Base-by-base conservation (phyloP, 768 basidiomycete species). In the Rhizopogon rudus region DNA sequence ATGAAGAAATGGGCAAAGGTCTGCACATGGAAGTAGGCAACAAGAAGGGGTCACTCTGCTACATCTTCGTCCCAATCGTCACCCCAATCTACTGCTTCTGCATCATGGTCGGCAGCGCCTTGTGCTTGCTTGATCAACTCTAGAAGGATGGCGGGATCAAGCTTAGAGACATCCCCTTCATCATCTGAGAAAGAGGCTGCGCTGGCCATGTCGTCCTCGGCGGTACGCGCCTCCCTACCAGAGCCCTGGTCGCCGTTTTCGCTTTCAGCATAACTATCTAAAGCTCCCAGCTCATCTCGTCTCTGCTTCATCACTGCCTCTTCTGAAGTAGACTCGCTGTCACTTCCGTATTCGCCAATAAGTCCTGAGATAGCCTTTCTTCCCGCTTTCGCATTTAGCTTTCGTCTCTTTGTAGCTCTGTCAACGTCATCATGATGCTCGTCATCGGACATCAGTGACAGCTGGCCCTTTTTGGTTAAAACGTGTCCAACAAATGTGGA, bases 321-420 rank as follows among this genome's bases (percentile, higher is more conserved):
- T 22, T 65, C 68, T n/a, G 66, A 60, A 43, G 73, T 75, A 13
- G 73, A 75, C 12, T 74, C 71, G 45, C 61, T 65, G 57, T 73
- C 77, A 44, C 83, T 88, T 20, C 79, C 82, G 63, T 88, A 89
- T 1, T 73, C 85, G 9, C 77, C 81, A 14, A 88, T 57, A 51
- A 87, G 63, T n/a, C 74, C 83, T 3, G 66, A 72, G 22, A 91
- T 83, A 9, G 81, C 77, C 56, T 75, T 74, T 63, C 77, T 79
- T 20, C 82, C 83, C 28, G 74, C 80, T 50, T 73, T 75, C 52
- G 65, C 65, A 56, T 80, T 75, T 42, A 90, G 58, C 65, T 78
- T 86, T 63, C 81, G 73, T 52, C 83, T 75, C 67, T 91, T 91
- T 51, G 64, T 59, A 40, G 64, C 65, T 51, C 69, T 71, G 57